phyloP scores from a whole-genome alignment of 2,329 filamentous ascomycete genomes.

The Penicillium italicum region DNA sequence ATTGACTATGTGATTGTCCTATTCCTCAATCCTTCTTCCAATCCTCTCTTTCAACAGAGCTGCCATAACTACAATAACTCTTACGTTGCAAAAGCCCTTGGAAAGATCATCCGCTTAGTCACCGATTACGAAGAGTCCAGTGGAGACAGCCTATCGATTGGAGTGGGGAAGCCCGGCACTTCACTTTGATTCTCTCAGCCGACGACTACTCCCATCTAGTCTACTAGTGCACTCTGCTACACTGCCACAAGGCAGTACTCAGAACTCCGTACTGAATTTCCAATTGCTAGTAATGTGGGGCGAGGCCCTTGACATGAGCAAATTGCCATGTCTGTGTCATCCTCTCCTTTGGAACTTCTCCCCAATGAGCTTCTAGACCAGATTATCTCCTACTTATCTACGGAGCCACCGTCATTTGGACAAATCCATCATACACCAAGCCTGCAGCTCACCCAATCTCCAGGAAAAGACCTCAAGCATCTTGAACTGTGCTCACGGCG shows the following conservation, averaged over 20 bases:
- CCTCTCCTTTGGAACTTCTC: slow-evolving; percentile 34
- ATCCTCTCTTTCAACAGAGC: neutral
- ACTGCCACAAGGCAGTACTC: neutral
- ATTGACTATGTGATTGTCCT: neutral
- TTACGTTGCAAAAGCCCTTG: neutral
- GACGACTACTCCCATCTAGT: slow-evolving; percentile 1
- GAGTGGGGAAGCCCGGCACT: slow-evolving; percentile 24
- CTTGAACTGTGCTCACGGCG: slow-evolving; percentile 52
- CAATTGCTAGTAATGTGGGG: slow-evolving; percentile 15
- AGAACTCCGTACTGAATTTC: neutral
- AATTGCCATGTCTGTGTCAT: slow-evolving; percentile 22
- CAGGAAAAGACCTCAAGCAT: slow-evolving; percentile 51
- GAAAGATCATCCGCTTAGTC: slow-evolving; percentile 11
- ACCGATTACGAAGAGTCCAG: slow-evolving; percentile 22
- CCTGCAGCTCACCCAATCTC: slow-evolving; percentile 41
- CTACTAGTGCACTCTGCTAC: neutral
- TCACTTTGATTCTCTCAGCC: slow-evolving; percentile 15
- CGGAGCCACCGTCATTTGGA: slow-evolving; percentile 47
- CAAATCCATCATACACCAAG: slow-evolving; percentile 52
- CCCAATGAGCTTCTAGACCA: slow-evolving; percentile 61
- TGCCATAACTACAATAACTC: too few species aligned
- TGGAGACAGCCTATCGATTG: slow-evolving; percentile 8
- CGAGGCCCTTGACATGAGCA: slow-evolving; percentile 24
- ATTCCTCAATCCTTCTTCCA: neutral
- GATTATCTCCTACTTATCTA: slow-evolving; percentile 56